These are phyloP conservation scores for Amanita phalloides DNA, from an alignment of 768 basidiomycete species.

Conservation along the genomic window DNA sequence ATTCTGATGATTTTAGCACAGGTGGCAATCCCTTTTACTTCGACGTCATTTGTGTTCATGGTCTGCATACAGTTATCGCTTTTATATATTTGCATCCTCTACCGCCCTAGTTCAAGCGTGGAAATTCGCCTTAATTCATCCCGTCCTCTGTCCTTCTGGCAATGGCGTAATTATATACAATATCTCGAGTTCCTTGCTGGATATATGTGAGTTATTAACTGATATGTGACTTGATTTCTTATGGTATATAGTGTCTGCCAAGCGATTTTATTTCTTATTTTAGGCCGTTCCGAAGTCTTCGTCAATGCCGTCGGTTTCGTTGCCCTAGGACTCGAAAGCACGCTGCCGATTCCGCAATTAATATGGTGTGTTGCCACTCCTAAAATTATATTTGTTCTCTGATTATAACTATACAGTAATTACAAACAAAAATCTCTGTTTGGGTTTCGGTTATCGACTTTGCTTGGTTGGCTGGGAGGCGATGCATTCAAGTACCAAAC, in stretches of 20 bases:
- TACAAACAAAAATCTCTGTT: constrained; percentile 71
- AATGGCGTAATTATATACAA: constrained; percentile 69
- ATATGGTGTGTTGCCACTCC: constrained; percentile 39
- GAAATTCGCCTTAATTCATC: constrained; percentile 49
- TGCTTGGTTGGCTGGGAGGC: constrained; percentile 77
- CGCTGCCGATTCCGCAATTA: constrained; percentile 77
- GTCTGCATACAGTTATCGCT: constrained; percentile 48
- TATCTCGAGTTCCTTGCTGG: constrained; percentile 79
- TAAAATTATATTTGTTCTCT: constrained; percentile 1
- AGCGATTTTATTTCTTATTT: constrained; percentile 66
- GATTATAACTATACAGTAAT: constrained; percentile 39
- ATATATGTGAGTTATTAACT: constrained; percentile 42
- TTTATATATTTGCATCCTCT: constrained; percentile 73
- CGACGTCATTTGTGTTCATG: constrained; percentile 1
- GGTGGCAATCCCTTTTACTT: constrained; percentile 25
- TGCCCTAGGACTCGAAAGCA: constrained; percentile 76
- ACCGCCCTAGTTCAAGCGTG: constrained; percentile 48
- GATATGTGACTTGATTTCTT: not conserved
- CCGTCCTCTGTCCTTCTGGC: constrained; percentile 74
- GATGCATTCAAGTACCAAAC: constrained; percentile 69
- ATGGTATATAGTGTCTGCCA: constrained; percentile 40
- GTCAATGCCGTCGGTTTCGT: constrained; percentile 60
- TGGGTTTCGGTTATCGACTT: constrained; percentile 75
- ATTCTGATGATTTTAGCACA: constrained; percentile 80
- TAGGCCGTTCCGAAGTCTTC: constrained; percentile 51